Percentiles rank a stretch among this genome's conserved stretches.
Conservation (phyloP, 371 early-diverging fungal genomes). For the Mycotypha africana region DNA sequence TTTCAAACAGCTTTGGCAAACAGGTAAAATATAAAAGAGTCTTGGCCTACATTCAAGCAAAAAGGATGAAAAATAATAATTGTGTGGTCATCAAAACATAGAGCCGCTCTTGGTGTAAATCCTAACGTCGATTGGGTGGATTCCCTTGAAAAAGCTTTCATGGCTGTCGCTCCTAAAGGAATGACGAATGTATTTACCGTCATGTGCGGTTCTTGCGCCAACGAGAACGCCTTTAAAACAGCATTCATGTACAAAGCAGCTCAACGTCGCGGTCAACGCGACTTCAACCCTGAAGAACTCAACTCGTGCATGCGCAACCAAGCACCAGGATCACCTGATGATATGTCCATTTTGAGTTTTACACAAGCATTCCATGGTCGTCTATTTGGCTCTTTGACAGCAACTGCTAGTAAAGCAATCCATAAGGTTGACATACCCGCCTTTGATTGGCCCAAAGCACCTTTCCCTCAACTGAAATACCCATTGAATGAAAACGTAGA, state of each 20-base stretch:
- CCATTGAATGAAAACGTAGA: conserved; percentile 51
- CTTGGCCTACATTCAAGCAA: too few species aligned
- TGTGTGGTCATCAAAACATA: conserved; percentile 4
- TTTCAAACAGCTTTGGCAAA: conserved; percentile 58
- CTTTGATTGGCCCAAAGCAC: conserved; percentile 60
- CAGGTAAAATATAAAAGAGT: too few species aligned
- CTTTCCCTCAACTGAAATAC: conserved; percentile 62
- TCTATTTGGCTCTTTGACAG: conserved; percentile 65
- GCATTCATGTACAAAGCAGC: conserved; percentile 71
- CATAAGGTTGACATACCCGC: conserved; percentile 75
- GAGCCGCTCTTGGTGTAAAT: conserved; percentile 67
- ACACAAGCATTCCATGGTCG: conserved; percentile 68
- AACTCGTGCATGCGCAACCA: conserved; percentile 61
- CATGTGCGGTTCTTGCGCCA: conserved; percentile 74
- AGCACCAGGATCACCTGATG: conserved; percentile 65
- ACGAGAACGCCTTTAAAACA: conserved; percentile 75
- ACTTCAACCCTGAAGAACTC: conserved; percentile 45
- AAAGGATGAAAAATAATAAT: too few species aligned
- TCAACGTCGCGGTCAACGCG: conserved; percentile 45
- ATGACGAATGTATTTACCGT: conserved; percentile 73
- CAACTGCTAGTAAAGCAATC: conserved; percentile 66
- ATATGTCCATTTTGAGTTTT: conserved; percentile 67
- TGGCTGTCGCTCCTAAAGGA: conserved; percentile 66
- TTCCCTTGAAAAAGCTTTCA: conserved; percentile 57
- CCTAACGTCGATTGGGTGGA: conserved; percentile 64